Evolutionary conservation across 2,329 filamentous ascomycete species (phyloP).

Genomic region (Paraphaeosphaeria minitans): DNA sequence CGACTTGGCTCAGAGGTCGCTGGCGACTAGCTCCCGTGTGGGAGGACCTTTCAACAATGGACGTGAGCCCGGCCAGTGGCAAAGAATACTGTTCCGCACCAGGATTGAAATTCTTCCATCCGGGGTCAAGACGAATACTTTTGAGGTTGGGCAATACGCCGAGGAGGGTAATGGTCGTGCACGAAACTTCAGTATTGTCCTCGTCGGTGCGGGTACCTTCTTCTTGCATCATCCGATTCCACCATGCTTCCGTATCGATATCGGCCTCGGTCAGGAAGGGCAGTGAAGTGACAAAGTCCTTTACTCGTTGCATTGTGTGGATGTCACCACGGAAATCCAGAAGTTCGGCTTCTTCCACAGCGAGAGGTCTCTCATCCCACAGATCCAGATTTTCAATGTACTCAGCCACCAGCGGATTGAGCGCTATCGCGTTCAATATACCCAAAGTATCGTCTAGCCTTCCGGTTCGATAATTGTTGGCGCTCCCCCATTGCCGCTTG

Average conservation of each 20-base stretch:
- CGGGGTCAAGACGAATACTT: slow-evolving; percentile 31
- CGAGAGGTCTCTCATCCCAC: slow-evolving; percentile 26
- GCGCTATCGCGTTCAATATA: slow-evolving; percentile 33
- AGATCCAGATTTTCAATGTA: slow-evolving; percentile 38
- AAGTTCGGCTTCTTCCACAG: slow-evolving; percentile 1
- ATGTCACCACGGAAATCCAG: slow-evolving; percentile 28
- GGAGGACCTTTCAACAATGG: slow-evolving; percentile 16
- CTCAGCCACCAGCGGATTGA: slow-evolving; percentile 32
- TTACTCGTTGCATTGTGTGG: slow-evolving; percentile 27
- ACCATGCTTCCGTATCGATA: slow-evolving; percentile 32
- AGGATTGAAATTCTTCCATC: slow-evolving; percentile 29
- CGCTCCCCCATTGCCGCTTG: slow-evolving; percentile 30
- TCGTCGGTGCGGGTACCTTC: slow-evolving; percentile 22
- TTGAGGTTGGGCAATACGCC: slow-evolving; percentile 38
- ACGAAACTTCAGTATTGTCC: slow-evolving; percentile 23
- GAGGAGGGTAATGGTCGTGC: slow-evolving; percentile 32
- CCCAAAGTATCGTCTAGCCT: slow-evolving; percentile 28
- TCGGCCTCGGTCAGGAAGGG: slow-evolving; percentile 9
- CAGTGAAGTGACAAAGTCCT: slow-evolving; percentile 20
- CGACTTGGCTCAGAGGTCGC: slow-evolving; percentile 28
- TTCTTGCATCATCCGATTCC: slow-evolving; percentile 29
- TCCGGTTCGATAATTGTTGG: slow-evolving; percentile 20
- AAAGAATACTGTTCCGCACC: slow-evolving; percentile 13
- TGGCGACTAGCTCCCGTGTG: slow-evolving; percentile 7
- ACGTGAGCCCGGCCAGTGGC: not conserved